Evolutionary conservation across 257 asterid genomes (phyloP).

Genomic region (Perilla frutescens): DNA sequence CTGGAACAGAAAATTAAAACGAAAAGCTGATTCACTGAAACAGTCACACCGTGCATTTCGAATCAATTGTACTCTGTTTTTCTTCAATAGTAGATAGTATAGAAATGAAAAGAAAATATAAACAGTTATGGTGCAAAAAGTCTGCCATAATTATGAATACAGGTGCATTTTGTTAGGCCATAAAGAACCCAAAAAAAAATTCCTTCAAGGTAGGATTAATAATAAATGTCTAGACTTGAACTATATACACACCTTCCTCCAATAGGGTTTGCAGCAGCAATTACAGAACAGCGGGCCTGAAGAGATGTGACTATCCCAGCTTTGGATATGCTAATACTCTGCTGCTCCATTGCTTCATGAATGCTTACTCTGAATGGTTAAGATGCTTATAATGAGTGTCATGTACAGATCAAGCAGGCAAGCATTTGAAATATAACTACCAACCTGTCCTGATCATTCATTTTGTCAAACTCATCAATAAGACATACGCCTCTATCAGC

Average conservation of each 20-base stretch:
- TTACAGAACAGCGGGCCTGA: slow-evolving; percentile 98
- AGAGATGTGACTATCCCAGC: slow-evolving; percentile 99
- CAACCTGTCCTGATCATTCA: slow-evolving; percentile 99
- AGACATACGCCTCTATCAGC: slow-evolving; percentile 99
- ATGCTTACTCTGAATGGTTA: slow-evolving; percentile 84
- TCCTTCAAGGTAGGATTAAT: not conserved
- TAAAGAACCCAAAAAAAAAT: too few relatives aligned
- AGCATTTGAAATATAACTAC: slow-evolving; percentile 21
- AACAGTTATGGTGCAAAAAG: not conserved
- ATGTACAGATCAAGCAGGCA: slow-evolving; percentile 20
- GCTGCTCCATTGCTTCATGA: slow-evolving; percentile 99
- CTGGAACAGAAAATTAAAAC: not conserved
- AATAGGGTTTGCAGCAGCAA: slow-evolving; percentile 99
- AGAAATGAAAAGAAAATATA: not conserved
- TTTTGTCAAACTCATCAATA: slow-evolving; percentile 96
- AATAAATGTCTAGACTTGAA: slow-evolving; percentile 16
- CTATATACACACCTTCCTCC: slow-evolving; percentile 81
- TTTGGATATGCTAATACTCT: slow-evolving; percentile 96
- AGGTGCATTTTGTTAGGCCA: slow-evolving; percentile 7
- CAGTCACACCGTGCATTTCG: not conserved
- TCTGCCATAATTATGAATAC: not conserved
- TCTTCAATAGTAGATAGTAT: not conserved
- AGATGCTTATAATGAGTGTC: slow-evolving; percentile 34
- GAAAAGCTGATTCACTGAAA: not conserved
- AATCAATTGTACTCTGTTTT: slow-evolving; percentile 8